These are phyloP conservation scores for Anisodus tanguticus DNA, from an alignment of 257 asterid species.

Conservation along the genomic window DNA sequence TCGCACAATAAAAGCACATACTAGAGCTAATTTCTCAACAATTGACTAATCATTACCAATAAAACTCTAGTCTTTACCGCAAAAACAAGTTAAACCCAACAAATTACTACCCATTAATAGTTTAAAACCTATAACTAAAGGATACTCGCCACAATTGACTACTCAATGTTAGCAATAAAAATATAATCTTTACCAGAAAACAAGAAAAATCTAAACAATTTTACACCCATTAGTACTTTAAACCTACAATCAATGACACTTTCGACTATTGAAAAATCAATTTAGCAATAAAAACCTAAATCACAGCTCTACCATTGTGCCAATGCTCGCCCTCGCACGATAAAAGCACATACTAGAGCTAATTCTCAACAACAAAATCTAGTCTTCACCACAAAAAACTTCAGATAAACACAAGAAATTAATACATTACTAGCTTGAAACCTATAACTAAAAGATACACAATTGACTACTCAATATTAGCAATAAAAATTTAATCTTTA, in stretches of 20 bases:
- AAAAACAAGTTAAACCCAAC: not conserved
- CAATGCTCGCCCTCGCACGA: not conserved
- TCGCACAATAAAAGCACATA: not conserved
- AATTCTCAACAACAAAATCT: not conserved
- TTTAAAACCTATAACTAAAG: not conserved
- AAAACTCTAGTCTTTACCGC: not conserved
- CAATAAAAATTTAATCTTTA: not conserved
- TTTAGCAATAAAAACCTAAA: not conserved
- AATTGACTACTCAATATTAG: not conserved
- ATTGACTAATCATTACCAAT: not conserved
- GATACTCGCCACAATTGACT: too few relatives aligned
- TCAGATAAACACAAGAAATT: not conserved
- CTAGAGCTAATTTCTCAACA: not conserved
- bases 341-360: not conserved
- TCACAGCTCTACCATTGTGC: not conserved
- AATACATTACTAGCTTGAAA: not conserved
- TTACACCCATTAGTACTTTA: not conserved
- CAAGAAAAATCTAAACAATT: not conserved
- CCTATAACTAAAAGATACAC: not conserved
- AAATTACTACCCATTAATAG: not conserved
- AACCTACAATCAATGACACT: not conserved
- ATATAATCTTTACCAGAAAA: constrained; percentile 2
- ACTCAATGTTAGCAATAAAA: not conserved
- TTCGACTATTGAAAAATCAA: not conserved
- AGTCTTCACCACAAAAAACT: not conserved